These are phyloP conservation scores for Kwoniella newhampshirensis DNA, from an alignment of 768 basidiomycete species.

Conservation along the genomic window DNA sequence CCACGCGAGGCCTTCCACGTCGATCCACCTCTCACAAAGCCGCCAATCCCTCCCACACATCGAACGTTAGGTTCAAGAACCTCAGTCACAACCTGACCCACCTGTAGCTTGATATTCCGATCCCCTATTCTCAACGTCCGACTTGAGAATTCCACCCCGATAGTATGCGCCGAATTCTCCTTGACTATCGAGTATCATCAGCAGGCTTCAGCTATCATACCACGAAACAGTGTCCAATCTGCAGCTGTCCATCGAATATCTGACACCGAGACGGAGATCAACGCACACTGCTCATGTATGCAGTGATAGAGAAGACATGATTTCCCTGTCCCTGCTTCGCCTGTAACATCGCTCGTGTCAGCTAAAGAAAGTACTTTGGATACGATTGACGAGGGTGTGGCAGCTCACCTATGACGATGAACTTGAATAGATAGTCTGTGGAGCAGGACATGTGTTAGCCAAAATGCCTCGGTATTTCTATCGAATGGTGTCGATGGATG, in stretches of 20 bases:
- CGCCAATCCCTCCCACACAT: no score
- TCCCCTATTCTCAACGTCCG: conserved; percentile 88
- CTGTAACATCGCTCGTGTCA: conserved; percentile 55
- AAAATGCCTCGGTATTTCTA: background rate
- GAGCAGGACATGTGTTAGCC: no score
- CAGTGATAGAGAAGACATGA: conserved; percentile 95
- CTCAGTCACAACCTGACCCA: conserved; percentile 55
- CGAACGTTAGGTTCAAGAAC: no score
- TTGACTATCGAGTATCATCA: conserved; percentile 65
- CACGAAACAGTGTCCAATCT: no score
- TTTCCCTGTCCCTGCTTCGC: conserved; percentile 96
- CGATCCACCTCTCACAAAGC: no score
- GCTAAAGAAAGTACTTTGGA: no score
- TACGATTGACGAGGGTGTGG: conserved; percentile 9
- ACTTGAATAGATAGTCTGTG: conserved; percentile 96
- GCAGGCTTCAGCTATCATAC: conserved; percentile 23
- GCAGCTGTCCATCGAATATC: no score
- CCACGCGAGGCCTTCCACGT: no score
- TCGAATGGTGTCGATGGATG: background rate
- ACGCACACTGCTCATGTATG: conserved; percentile 89
- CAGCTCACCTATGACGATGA: conserved; percentile 83
- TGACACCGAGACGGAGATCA: no score
- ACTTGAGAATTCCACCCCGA: conserved; percentile 97
- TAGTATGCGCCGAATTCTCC: conserved; percentile 94
- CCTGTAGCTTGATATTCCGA: conserved; percentile 93